Base-by-base conservation (phyloP, 176 grass and related monocot genomes). In the Paspalum vaginatum region DNA sequence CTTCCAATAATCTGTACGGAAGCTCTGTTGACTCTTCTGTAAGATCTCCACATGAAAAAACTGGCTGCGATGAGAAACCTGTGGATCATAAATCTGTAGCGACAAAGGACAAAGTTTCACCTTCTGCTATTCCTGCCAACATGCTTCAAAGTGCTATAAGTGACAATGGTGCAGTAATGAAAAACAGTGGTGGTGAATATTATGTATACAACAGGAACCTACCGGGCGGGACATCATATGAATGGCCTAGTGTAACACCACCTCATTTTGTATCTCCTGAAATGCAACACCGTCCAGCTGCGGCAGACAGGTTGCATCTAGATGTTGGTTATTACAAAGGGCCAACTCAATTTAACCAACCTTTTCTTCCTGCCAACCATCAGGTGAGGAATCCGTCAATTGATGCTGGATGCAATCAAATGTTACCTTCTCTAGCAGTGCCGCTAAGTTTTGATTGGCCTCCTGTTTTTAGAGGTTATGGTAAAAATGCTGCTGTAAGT, bases 371-470 rank as follows among this genome's bases (percentile, higher is more conserved):
- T 79, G 62, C 89, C 6, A 89, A 78, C 59, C 85, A 87, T 90
- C 94, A 91, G 46, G 77, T 83, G 41, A 94, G 86, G 86, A 68
- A 84, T 56, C 59, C 85, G 0, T 69, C 92, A 42, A 68, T 76
- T 72, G 92, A 94, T 46, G 71, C 86, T 86, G 88, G 83, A 80
- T 67, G 79, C 84, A 91, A 68, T 78, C 87, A 66, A 78, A 57
- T 95, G 26, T 74, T 94, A 74, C 88, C 90, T 79, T 86, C 95
- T 77, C 64, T 84, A 70, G 78, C 87, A 48, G 76, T 94, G 79
- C 95, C 95, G 49, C 76, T 98, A 78, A 95, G 92, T 92, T 95
- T 91, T 59, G 95, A 98, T 74, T 98, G 95, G 95, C 95, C 95
- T 73, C 95, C 95, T 61, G 86, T 93, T 77, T 94, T 93, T 58